Conservation (phyloP, 2,329 filamentous ascomycete genomes). For the Pseudogymnoascus sp. region DNA sequence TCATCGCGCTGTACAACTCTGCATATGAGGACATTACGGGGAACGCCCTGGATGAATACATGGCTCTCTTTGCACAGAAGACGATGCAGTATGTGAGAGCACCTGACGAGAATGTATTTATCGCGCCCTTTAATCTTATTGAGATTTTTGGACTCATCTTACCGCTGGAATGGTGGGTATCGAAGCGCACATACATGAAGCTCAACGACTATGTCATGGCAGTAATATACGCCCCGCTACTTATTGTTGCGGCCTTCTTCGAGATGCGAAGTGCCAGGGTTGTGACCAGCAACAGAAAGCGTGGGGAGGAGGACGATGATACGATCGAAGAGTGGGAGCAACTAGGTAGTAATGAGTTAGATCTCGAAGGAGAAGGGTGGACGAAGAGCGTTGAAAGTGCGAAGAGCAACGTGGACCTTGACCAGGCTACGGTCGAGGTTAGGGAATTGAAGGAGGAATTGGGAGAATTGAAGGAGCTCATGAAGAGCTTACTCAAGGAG, state of each 20-base stretch:
- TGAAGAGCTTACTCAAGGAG: constrained; percentile 12
- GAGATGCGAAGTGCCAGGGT: constrained; percentile 58
- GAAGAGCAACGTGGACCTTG: constrained; percentile 73
- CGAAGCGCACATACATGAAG: constrained; percentile 61
- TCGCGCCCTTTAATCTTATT: constrained; percentile 88
- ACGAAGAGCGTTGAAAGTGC: constrained; percentile 66
- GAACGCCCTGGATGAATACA: constrained; percentile 89
- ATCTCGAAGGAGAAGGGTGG: constrained; percentile 83
- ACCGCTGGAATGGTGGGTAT: constrained; percentile 93
- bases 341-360: constrained; percentile 51
- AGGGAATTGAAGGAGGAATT: constrained; percentile 50
- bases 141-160: constrained; percentile 73
- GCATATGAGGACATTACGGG: constrained; percentile 66
- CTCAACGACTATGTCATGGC: constrained; percentile 88
- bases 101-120: constrained; percentile 96
- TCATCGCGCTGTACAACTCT: constrained; percentile 95
- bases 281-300: constrained; percentile 64
- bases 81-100: constrained; percentile 96
- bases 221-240: constrained; percentile 71
- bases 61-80: constrained; percentile 86
- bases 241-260: constrained; percentile 67
- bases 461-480: constrained; percentile 42
- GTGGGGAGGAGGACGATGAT: constrained; percentile 86
- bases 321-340: constrained; percentile 91
- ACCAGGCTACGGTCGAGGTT: constrained; percentile 65